A percentile compares a stretch with the other conserved stretches of the same genome.
Evolutionary conservation across 75 land plant genomes (phyloP).

Genomic region (Picea glauca): DNA sequence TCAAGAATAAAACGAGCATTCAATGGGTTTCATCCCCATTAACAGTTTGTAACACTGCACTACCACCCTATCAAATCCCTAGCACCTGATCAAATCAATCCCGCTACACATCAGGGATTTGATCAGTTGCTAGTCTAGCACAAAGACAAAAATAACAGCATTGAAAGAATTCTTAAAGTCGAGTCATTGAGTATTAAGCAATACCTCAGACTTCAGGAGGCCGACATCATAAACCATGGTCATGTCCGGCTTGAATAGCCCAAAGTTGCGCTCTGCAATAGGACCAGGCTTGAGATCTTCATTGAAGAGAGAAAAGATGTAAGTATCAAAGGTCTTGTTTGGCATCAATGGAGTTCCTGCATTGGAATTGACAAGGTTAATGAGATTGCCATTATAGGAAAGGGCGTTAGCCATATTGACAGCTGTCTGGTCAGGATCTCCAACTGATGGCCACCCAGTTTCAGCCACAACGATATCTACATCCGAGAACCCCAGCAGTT

Average conservation of each 20-base stretch:
- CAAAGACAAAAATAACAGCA: too few relatives aligned
- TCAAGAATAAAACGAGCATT: too few relatives aligned
- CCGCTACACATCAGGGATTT: too few relatives aligned
- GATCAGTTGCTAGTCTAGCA: too few relatives aligned
- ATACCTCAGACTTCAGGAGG: neutral
- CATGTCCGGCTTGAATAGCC: neutral
- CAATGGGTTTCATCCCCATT: too few relatives aligned
- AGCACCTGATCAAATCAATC: too few relatives aligned
- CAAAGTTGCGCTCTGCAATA: conserved; percentile 43
- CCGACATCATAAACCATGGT: neutral
- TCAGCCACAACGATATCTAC: conserved; percentile 38
- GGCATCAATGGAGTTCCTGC: conserved; percentile 64
- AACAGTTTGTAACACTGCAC: too few relatives aligned
- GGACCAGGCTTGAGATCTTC: conserved; percentile 72
- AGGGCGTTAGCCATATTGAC: conserved; percentile 33
- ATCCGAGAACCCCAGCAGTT: conserved; percentile 18
- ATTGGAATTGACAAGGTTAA: conserved; percentile 22
- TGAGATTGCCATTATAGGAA: conserved; percentile 39
- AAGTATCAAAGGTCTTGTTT: conserved; percentile 34
- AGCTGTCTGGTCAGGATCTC: conserved; percentile 25
- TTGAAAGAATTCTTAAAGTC: neutral
- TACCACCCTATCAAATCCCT: too few relatives aligned
- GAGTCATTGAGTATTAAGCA: neutral
- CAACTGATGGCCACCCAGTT: conserved; percentile 62
- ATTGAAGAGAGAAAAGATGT: conserved; percentile 71